Conservation (phyloP, 1,284 basidiomycete genomes). For the Sanguinoderma infundibulare region DNA sequence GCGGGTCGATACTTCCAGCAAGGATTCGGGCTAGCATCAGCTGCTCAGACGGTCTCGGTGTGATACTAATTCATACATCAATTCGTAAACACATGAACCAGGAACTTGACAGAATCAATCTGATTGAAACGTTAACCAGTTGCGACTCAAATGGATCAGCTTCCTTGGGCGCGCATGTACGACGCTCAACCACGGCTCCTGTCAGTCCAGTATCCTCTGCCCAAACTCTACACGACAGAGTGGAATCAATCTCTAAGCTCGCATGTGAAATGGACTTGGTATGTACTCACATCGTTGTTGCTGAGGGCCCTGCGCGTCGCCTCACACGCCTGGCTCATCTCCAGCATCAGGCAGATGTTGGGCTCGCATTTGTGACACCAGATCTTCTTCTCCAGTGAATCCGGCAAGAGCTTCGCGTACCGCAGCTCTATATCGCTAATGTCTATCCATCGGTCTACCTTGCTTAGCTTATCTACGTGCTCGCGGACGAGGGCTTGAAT, state of each 20-base stretch:
- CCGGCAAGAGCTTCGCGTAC: background rate
- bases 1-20: too few relatives aligned
- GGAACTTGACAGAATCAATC: too few relatives aligned
- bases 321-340: background rate
- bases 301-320: background rate
- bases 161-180: too few relatives aligned
- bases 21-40: too few relatives aligned
- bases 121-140: too few relatives aligned
- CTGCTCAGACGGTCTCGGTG: too few relatives aligned
- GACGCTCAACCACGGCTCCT: too few relatives aligned
- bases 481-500: background rate
- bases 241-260: background rate
- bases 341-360: background rate
- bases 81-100: too few relatives aligned
- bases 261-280: background rate
- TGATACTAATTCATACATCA: too few relatives aligned
- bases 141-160: too few relatives aligned
- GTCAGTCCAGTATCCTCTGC: too few relatives aligned
- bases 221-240: too few relatives aligned
- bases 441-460: background rate
- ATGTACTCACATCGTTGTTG: background rate
- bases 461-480: background rate
- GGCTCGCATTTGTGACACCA: slow-evolving; percentile 3
- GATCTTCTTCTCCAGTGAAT: slow-evolving; percentile 2
- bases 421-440: background rate